Evolutionary conservation across 768 basidiomycete genomes (phyloP), one percentile per base, ranked within the genome.

Genomic region (Clitopilus passeckerianus): DNA sequence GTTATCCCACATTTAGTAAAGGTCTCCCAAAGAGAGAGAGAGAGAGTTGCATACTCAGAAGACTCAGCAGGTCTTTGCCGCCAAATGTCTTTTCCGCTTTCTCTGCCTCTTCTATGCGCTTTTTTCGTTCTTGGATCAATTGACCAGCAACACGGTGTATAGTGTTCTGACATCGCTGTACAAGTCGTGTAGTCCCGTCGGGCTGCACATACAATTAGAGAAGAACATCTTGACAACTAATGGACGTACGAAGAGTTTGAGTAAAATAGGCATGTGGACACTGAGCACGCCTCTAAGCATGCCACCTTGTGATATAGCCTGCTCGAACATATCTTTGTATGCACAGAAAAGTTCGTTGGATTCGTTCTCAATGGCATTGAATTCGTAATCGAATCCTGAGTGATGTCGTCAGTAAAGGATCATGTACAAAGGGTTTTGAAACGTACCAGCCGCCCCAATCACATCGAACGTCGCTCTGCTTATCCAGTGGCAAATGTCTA

Each of bases 401-500:
- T 10, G 22, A 23, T 10, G 20, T 18, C 12, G 1, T 23, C 5
- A 20, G 22, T 54, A 7, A 35, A 27, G n/a, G 14, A 23, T 35
- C 63, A 27, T 41, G 23, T 7, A 0, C 20, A 22, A 54, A n/a
- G 34, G 24, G 37, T 10, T 27, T 22, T 12, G 22, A 7, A 1
- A 23, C 76, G 52, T 58, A 91, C 90, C 91, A 43, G 93, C 91
- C n/a, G 91, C 70, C 1, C 93, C 95, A 64, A 97, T 93, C 46
- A 95, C 87, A 70, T 96, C 95, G 66, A 97, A 90, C 0, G 93
- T 93, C 8, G 87, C 86, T 44, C 92, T 81, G 62, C 86, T 89
- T 34, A 95, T 72, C 89, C 90, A 95, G 63, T 83, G 85, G 67
- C 84, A 86, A 6, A 95, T 83, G 65, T 97, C 91, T 23, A 97